phyloP scores from a whole-genome alignment of 208 protist genomes.

The Trichomonas gallinae region DNA sequence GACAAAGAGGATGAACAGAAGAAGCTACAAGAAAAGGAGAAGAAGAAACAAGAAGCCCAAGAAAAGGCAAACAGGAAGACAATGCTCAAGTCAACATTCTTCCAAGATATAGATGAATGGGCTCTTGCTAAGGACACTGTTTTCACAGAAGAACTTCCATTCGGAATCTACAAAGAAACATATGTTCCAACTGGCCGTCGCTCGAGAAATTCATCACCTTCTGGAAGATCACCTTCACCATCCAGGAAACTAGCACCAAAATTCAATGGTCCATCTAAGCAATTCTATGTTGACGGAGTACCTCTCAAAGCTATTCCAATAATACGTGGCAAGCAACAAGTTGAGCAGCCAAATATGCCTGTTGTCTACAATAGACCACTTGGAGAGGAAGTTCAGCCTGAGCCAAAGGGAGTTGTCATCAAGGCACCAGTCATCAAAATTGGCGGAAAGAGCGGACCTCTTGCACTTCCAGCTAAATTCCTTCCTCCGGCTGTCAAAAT shows the following conservation, averaged over 20 bases:
- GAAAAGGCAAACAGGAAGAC: not conserved
- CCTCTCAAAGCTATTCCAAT: too few species aligned
- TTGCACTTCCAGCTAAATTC: not conserved
- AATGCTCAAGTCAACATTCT: not conserved
- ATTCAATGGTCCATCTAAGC: too few species aligned
- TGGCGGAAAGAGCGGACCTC: not conserved
- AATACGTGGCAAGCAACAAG: not conserved
- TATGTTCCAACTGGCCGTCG: not conserved
- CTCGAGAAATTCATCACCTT: not conserved
- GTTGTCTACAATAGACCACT: not conserved
- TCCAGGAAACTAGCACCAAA: too few species aligned
- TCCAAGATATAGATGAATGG: not conserved
- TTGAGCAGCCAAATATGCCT: not conserved
- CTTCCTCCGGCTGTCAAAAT: not conserved
- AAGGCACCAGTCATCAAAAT: not conserved
- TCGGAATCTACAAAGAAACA: not conserved
- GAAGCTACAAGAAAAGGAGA: not conserved
- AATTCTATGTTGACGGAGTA: too few species aligned
- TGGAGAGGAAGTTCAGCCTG: not conserved
- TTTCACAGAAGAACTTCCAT: not conserved
- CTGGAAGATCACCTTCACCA: too few species aligned
- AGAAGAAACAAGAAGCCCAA: not conserved
- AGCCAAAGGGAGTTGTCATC: not conserved
- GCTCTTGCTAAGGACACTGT: not conserved
- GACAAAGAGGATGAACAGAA: not conserved